phyloP scores from a whole-genome alignment of 192 early-diverging fungal species.

The Pilaira anomala region DNA sequence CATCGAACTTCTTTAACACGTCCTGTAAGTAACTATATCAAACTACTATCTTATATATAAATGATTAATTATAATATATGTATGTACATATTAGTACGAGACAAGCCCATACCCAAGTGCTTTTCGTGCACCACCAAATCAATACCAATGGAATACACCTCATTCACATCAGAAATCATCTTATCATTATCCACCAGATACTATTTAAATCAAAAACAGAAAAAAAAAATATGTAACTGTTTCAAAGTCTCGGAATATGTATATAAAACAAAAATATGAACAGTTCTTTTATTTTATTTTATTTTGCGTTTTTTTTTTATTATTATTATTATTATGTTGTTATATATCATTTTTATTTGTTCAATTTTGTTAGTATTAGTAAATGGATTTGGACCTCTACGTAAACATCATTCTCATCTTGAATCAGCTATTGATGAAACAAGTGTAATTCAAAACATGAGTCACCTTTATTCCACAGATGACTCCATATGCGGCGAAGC shows the following conservation, averaged over 20 bases:
- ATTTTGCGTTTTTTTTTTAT: neutral
- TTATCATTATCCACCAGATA: slow-evolving; percentile 7
- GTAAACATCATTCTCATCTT: no score
- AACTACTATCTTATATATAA: no score
- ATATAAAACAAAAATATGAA: neutral
- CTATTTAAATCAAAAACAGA: neutral
- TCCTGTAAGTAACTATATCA: neutral
- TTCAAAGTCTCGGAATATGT: neutral
- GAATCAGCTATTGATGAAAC: no score
- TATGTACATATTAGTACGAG: neutral
- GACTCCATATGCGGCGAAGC: neutral
- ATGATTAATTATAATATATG: neutral
- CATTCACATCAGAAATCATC: neutral
- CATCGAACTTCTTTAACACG: neutral
- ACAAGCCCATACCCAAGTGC: neutral
- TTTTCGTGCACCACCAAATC: no score
- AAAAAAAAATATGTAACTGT: neutral
- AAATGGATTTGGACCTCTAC: no score
- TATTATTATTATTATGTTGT: neutral
- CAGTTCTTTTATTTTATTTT: neutral
- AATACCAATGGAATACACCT: neutral
- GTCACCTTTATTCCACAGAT: neutral
- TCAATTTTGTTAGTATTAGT: neutral
- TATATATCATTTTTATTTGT: neutral
- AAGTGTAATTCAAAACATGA: neutral